Base-by-base conservation (phyloP, 768 basidiomycete species). In the Suillus alpinus region DNA sequence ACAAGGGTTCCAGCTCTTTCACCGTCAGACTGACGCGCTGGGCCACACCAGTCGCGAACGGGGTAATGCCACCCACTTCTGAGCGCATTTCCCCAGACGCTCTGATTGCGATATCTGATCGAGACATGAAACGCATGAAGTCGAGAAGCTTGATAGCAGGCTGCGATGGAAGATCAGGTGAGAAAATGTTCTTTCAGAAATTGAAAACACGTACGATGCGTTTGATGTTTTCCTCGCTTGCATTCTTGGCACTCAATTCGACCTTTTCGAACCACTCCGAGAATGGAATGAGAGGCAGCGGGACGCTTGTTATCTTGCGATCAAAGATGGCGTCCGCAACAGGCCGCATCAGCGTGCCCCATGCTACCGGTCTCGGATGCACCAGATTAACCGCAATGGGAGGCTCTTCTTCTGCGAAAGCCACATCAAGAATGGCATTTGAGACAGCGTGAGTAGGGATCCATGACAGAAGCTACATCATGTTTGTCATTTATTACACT, bases 61-160 rank as follows among this genome's bases (percentile, higher is more conserved):
- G 10, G 14, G 36, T 40, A 18, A 59, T 39, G 8, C 59, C 59
- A 10, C 37, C 59, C 26, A 49, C 59, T 59, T 59, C 59, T 34
- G 50, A 23, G 23, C 9, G 31, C 20, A n/a, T 14, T 4, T 37
- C n/a, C 16, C 49, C n/a, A 9, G 37, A 53, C n/a, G 29, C 49
- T 10, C 49, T 49, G 16, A 39, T 37, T 13, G 36, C 39, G 7
- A n/a, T 36, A 23, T 73, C 71, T 16, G 61, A 63, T 7, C 37
- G 43, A n/a, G 68, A 63, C 12, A 68, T 53, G 37, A 44, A 31
- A 14, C 69, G 64, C 65, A 68, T 70, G 57, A 72, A 71, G 7
- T 69, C 65, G 18, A 72, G 49, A 8, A 74, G 66, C 50, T 74
- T 74, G 58, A 72, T 68, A 18, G 71, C 73, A 37, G 71, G 73